Evolutionary conservation across 352 stramenopile genomes (phyloP), one percentile per base, ranked within the genome.

Genomic region (Phytophthora aleatoria): DNA sequence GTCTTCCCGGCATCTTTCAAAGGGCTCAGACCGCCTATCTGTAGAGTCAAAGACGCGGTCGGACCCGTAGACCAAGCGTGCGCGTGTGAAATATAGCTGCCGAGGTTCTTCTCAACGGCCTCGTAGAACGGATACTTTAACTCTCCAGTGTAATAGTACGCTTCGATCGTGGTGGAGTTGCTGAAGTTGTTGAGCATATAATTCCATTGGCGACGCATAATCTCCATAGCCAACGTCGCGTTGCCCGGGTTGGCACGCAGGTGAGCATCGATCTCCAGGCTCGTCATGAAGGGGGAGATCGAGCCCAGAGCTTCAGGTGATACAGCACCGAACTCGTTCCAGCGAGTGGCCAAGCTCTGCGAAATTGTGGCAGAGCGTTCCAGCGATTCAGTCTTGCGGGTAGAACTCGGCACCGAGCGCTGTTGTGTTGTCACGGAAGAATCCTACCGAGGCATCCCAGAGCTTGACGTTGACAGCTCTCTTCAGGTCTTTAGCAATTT

Each of bases 161-260:
- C 70, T 35, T 78, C 70, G 26, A 78, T 75, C 8, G 61, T 62
- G 10, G 70, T 78, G 1, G 66, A 75, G 50, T 74, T 75, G 54
- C 70, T 73, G 61, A 75, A 78, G 13, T 12, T 26, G 43, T 63
- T 20, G 12, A 78, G 50, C 70, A 78, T 78, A 45, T 78, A 78
- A 6, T 54, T 56, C 70, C 70, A 77, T 54, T 75, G 67, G 2
- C 57, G 70, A 39, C 70, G 66, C 3, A 72, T 63, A 27, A 78
- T 71, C 15, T 73, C 65, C 26, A 73, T 38, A 20, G 70, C 70
- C 10, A 58, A 36, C 15, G 65, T 60, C 0, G 70, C 55, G 16
- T 77, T 61, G 7, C 64, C 65, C 0, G 70, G 61, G n/a, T 55
- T 64, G 13, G 70, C 65, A 2, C 51, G 47, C 2, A 77, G 58